Percentiles rank a stretch among this genome's conserved stretches.
Evolutionary conservation across 176 grass and related monocot species (phyloP).

Genomic region (Chloris gayana): DNA sequence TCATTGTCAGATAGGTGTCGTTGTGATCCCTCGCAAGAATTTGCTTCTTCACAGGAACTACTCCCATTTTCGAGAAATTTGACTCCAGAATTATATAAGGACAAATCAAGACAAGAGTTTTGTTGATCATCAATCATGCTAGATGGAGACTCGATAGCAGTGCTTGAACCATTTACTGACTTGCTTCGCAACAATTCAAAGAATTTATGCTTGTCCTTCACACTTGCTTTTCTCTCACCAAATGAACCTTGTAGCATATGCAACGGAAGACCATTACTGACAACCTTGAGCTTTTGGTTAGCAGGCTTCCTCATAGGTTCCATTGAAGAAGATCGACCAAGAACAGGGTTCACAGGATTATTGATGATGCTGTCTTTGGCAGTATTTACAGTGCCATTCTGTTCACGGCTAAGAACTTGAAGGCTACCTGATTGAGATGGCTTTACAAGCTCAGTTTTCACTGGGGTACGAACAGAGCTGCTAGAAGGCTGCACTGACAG

Average conservation of each 20-base stretch:
- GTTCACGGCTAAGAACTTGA: constrained; percentile 72
- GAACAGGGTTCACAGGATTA: constrained; percentile 52
- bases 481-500: constrained; percentile 44
- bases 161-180: constrained; percentile 54
- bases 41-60: constrained; percentile 44
- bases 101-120: constrained; percentile 41
- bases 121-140: constrained; percentile 47
- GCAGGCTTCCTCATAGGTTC: constrained; percentile 49
- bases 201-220: constrained; percentile 66
- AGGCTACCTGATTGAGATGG: constrained; percentile 58
- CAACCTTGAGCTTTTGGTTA: constrained; percentile 51
- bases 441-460: constrained; percentile 61
- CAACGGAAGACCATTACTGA: constrained; percentile 39
- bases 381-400: constrained; percentile 57
- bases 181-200: constrained; percentile 67
- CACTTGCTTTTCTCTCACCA: constrained; percentile 66
- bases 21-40: constrained; percentile 47
- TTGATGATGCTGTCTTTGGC: constrained; percentile 49
- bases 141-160: constrained; percentile 41
- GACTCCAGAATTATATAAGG: constrained; percentile 32
- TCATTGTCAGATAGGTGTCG: constrained; percentile 49
- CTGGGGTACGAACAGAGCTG: constrained; percentile 43
- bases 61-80: constrained; percentile 48
- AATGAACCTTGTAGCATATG: constrained; percentile 40
- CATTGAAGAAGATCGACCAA: constrained; percentile 52